Evolutionary conservation across 2,329 filamentous ascomycete genomes (phyloP), one percentile per base, ranked within the genome.

Genomic region (Diaporthe capsici): DNA sequence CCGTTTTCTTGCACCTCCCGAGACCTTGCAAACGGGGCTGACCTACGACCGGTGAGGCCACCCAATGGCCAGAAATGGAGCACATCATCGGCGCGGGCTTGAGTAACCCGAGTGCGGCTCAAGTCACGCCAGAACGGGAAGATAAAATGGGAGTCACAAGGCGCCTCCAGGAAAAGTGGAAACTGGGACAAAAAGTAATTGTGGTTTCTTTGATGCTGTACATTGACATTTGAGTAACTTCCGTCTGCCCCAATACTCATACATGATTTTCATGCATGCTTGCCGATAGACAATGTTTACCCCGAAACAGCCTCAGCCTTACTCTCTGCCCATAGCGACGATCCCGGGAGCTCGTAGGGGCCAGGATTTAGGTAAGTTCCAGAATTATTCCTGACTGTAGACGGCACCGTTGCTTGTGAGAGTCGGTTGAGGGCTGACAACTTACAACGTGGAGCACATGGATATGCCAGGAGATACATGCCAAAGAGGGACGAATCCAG

Each of bases 21-120:
- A 67, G 42, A 49, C 61, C 42, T 67, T 67, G 61, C 44, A 67
- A 51, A 51, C 39, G 47, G 61, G 61, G 61, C 61, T 67, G 37
- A 67, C 61, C 10, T 4, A 4, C 5, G 61, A 67, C 61, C 61
- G 61, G 61, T 67, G 42, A 67, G 42, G 13, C 28, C 61, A 42
- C 58, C 25, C 42, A 44, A 49, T 28, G 61, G 44, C 44, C 28
- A 3, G 28, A 34, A 47, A 49, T 34, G 61, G 20, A 51, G 28
- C 61, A 49, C 25, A 67, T 67, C 44, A 67, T 49, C 39, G 61
- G 17, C 4, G 42, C 4, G 61, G 44, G 61, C 61, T 67, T 67
- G 61, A 34, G 61, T 67, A 67, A 67, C 61, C 44, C 42, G 61
- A 67, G 44, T 67, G 61, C 1, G 61, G 61, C 61, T 67, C 42